phyloP scores from a whole-genome alignment of 2,329 filamentous ascomycete species.

The Fonsecaea erecta region DNA sequence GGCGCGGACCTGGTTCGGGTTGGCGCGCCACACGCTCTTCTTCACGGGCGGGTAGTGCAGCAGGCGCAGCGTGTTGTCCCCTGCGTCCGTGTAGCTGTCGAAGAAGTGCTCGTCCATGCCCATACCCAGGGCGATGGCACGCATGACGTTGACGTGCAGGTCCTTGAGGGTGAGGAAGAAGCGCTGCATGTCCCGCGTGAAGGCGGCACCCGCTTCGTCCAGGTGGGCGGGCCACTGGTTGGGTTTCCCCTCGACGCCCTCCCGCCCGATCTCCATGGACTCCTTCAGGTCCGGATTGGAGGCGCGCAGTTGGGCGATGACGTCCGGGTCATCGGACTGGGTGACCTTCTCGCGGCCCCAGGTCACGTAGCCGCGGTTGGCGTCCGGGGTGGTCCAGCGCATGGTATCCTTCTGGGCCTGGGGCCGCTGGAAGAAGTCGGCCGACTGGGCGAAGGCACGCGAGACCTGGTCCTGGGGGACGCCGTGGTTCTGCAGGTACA shows the following conservation, averaged over 20 bases:
- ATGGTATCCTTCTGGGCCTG: constrained; percentile 67
- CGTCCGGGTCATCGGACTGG: constrained; percentile 57
- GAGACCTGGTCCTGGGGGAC: constrained; percentile 65
- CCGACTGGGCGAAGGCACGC: constrained; percentile 69
- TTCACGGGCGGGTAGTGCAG: constrained; percentile 76
- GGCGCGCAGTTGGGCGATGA: constrained; percentile 63
- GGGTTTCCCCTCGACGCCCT: constrained; percentile 64
- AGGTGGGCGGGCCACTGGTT: constrained; percentile 74
- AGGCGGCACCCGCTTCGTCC: constrained; percentile 60
- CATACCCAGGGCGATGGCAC: constrained; percentile 82
- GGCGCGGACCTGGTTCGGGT: constrained; percentile 72
- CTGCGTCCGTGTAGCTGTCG: constrained; percentile 71
- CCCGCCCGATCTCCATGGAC: constrained; percentile 64
- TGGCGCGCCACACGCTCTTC: constrained; percentile 67
- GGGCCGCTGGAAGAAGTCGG: constrained; percentile 71
- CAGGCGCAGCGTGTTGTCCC: constrained; percentile 73
- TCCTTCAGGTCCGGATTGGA: constrained; percentile 61
- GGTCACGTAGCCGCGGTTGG: constrained; percentile 75
- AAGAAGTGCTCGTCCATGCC: constrained; percentile 74
- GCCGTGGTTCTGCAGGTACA: constrained; percentile 82
- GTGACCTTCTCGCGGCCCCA: constrained; percentile 74
- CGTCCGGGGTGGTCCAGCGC: constrained; percentile 71
- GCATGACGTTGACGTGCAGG: constrained; percentile 79
- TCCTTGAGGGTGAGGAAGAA: constrained; percentile 77
- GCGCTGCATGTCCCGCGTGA: constrained; percentile 71